Percentiles rank a stretch among this genome's conserved stretches.
Evolutionary conservation across 2,329 filamentous ascomycete genomes (phyloP).

Genomic region (Trichophyton benhamiae): DNA sequence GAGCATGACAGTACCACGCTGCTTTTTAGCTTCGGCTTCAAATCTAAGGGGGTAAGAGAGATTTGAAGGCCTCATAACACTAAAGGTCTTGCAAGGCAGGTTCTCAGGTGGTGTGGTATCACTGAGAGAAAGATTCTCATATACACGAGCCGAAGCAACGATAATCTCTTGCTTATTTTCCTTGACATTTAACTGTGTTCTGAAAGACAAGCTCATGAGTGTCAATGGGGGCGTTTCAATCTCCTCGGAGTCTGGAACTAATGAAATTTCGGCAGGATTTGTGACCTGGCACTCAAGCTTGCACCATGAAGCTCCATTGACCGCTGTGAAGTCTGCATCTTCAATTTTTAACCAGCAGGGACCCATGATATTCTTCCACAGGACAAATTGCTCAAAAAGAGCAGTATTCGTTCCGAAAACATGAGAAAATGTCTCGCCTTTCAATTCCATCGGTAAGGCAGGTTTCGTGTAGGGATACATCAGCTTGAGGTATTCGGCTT

Average conservation of each 20-base stretch:
- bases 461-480: constrained; percentile 86
- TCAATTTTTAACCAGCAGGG: constrained; percentile 93
- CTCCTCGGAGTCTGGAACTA: constrained; percentile 64
- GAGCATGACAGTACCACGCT: constrained; percentile 63
- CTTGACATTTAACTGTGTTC: constrained; percentile 77
- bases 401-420: constrained; percentile 89
- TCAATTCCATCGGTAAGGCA: constrained; percentile 54
- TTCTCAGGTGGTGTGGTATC: constrained; percentile 84
- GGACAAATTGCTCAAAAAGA: constrained; percentile 92
- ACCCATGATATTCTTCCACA: constrained; percentile 99
- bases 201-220: constrained; percentile 85
- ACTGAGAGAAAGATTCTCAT: constrained; percentile 74
- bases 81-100: constrained; percentile 81
- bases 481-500: constrained; percentile 87
- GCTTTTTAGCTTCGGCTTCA: constrained; percentile 61
- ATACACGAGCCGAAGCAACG: constrained; percentile 79
- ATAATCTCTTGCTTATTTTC: constrained; percentile 96
- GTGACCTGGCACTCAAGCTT: constrained; percentile 79
- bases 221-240: constrained; percentile 77
- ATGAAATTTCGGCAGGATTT: constrained; percentile 63
- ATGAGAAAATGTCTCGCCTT: constrained; percentile 82
- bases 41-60: constrained; percentile 75
- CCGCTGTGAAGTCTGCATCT: constrained; percentile 65
- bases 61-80: constrained; percentile 70
- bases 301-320: constrained; percentile 93